Base-by-base conservation (phyloP, 148 eudicot species). In the Vaccinium vitisidaea region DNA sequence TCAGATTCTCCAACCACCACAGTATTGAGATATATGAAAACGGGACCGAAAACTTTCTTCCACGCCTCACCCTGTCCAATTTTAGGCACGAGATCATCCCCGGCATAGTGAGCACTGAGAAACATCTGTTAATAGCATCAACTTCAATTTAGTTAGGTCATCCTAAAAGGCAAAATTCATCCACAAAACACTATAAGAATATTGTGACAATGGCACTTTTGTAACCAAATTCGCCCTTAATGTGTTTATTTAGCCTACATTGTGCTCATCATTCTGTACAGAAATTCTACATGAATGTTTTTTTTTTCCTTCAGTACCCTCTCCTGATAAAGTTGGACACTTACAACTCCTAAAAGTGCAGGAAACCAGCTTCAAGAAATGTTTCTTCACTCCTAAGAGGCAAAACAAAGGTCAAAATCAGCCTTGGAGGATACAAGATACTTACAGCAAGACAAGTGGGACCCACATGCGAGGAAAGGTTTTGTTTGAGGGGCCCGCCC, bases 1-100 rank as follows among this genome's bases (percentile, higher is more conserved):
- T 88, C 95, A 55, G 77, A 67, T 69, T 69, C 74, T 27, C 39
- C 74, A 27, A 36, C 59, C 39, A 88, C 86, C 52, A 58, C 80
- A 75, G 91, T 88, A 86, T 96, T 94, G 23, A 94, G 90, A 89
- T 96, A 96, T 13, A 96, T 92, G 70, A 96, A 96, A 84, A 96
- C 94, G 5, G 99, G 99, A 15, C 99, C 99, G 84, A 96, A 96
- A 15, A 94, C 98, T 88, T 93, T 94, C 89, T 96, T 94, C 99
- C 99, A 96, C 13, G 89, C 77, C 88, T 96, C 98, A 0, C 93
- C 95, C 78, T 92, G 92, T 48, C 80, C 90, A 75, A 96, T 91
- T 87, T 92, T 94, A 0, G 95, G 93, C 54, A 88, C 91, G 58
- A 95, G 81, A 83, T 90, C 94, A 53, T 91, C 94, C 78, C 99